Evolutionary conservation across 345 rosid genomes (phyloP).

Genomic region (Erysimum cheiranthoides): DNA sequence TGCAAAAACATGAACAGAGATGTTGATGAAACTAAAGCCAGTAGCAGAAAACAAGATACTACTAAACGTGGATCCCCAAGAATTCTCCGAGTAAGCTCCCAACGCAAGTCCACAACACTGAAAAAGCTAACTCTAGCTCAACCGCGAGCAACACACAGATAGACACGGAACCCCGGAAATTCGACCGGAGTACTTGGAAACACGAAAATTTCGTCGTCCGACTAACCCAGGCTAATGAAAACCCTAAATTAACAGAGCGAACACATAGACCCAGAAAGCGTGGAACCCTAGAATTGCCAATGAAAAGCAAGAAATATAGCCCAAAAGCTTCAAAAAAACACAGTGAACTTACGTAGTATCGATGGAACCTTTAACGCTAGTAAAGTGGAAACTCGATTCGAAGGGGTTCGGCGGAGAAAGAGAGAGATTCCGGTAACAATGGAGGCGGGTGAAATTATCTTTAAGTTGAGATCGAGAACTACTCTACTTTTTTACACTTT

Average conservation of each 20-base stretch:
- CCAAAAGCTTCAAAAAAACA: not conserved
- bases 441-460: constrained; percentile 49
- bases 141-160: not conserved
- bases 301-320: not conserved
- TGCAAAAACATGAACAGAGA: not conserved
- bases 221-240: not conserved
- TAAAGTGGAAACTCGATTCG: not conserved
- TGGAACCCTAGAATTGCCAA: constrained; percentile 38
- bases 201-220: not conserved
- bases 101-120: not conserved
- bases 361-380: constrained; percentile 4
- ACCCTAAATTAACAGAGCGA: constrained; percentile 7
- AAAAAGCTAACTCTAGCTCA: not conserved
- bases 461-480: constrained; percentile 38
- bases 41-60: not conserved
- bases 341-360: constrained; percentile 10
- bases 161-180: not conserved
- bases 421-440: constrained; percentile 34
- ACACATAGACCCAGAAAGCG: not conserved
- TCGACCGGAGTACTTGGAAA: not conserved
- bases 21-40: not conserved
- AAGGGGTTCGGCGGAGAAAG: constrained; percentile 38
- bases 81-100: not conserved
- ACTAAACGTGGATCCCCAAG: not conserved
- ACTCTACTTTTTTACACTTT: constrained; percentile 15